Percentiles rank a stretch among this genome's conserved stretches.
Conservation (phyloP, 2,329 filamentous ascomycete species). For the Coniella lustricola region DNA sequence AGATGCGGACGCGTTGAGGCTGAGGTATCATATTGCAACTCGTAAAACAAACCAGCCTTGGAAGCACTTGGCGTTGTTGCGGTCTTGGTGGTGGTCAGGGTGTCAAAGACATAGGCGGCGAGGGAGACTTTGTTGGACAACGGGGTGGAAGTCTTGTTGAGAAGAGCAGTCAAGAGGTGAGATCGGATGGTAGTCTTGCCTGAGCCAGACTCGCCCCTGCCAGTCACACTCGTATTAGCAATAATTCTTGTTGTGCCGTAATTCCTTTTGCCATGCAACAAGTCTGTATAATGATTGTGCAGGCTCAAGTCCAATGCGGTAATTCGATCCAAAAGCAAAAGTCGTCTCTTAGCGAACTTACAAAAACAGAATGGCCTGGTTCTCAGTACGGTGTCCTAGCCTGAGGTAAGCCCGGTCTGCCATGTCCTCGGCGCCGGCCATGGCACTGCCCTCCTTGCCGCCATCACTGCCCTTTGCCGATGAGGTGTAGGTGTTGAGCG, state of each 20-base stretch:
- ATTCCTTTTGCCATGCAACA: too few relatives aligned
- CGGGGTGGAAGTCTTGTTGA: slow-evolving; percentile 86
- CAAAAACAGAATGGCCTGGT: slow-evolving; percentile 89
- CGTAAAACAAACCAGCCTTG: slow-evolving; percentile 90
- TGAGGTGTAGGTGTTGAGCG: slow-evolving; percentile 89
- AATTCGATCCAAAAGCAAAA: too few relatives aligned
- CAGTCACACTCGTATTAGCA: slow-evolving; percentile 15
- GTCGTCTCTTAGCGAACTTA: too few relatives aligned
- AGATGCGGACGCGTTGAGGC: slow-evolving; percentile 77
- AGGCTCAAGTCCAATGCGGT: too few relatives aligned
- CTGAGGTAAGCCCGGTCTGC: slow-evolving; percentile 80
- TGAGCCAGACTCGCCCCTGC: slow-evolving; percentile 86
- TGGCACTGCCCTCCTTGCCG: slow-evolving; percentile 82
- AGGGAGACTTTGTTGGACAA: slow-evolving; percentile 89
- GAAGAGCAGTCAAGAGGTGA: slow-evolving; percentile 76
- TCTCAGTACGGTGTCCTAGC: slow-evolving; percentile 81
- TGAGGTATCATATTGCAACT: slow-evolving; percentile 91
- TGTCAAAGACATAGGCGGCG: slow-evolving; percentile 91
- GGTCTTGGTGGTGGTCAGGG: slow-evolving; percentile 93
- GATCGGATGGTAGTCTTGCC: slow-evolving; percentile 93
- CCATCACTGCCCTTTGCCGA: slow-evolving; percentile 86
- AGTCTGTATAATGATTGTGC: neutral
- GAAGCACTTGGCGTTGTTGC: slow-evolving; percentile 92
- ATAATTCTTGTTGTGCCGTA: too few relatives aligned
- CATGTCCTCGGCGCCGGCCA: slow-evolving; percentile 87